Conservation (phyloP, 2,329 filamentous ascomycete species). For the Alternaria burnsii region DNA sequence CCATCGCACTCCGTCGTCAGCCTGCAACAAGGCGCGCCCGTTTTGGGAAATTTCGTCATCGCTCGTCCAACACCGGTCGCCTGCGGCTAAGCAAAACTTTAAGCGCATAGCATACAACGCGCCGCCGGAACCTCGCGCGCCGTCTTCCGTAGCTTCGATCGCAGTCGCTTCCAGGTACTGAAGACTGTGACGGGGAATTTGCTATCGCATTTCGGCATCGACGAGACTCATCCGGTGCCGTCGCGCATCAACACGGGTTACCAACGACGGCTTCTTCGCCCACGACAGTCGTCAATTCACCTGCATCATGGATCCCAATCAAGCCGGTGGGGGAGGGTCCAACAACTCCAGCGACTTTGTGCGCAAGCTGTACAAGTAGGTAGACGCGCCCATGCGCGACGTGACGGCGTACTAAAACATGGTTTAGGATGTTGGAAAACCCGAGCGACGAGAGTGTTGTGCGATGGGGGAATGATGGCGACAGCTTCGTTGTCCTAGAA, state of each 20-base stretch:
- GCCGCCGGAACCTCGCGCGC: conserved; percentile 27
- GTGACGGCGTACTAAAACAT: conserved; percentile 38
- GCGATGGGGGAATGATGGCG: conserved; percentile 91
- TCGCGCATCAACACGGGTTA: conserved; percentile 17
- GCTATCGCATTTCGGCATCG: not conserved
- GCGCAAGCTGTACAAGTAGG: conserved; percentile 97
- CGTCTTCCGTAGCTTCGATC: conserved; percentile 13
- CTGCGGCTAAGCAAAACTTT: conserved; percentile 23
- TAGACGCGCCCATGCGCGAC: conserved; percentile 9
- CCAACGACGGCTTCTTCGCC: conserved; percentile 9
- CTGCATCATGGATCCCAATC: conserved; percentile 44
- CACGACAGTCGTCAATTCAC: not conserved
- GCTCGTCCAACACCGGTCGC: conserved; percentile 20
- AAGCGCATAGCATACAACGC: conserved; percentile 13
- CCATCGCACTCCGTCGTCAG: conserved; percentile 27
- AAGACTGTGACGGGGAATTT: conserved; percentile 1
- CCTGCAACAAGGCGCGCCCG: conserved; percentile 29
- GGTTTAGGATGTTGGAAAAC: conserved; percentile 88
- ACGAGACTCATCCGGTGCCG: conserved; percentile 1
- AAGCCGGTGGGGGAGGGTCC: conserved; percentile 54
- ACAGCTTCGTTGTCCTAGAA: conserved; percentile 97
- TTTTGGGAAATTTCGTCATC: conserved; percentile 36
- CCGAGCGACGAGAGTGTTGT: conserved; percentile 92
- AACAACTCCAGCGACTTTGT: conserved; percentile 98
- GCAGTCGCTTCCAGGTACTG: conserved; percentile 6